Evolutionary conservation across 2,329 filamentous ascomycete genomes (phyloP), one percentile per base, ranked within the genome.

Genomic region (Fusarium sp.): DNA sequence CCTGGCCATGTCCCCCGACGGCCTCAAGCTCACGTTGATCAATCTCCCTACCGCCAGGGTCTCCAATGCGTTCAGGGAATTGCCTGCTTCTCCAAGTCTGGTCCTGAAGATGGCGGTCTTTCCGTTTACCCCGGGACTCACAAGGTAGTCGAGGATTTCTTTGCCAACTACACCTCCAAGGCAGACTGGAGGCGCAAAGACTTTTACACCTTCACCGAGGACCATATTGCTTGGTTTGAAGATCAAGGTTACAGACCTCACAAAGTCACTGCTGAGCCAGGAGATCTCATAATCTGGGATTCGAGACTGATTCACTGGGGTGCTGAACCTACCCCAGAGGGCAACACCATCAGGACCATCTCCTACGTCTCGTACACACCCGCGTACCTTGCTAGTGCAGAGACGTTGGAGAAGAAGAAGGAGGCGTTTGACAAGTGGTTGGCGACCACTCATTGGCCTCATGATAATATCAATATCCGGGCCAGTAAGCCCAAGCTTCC

Each of bases 281-380:
- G 59, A 17, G 59, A 63, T 14, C 59, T 63, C 17, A 63, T 63
- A 32, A 63, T 63, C 14, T 63, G 59, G 59, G 38, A 63, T 8
- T 63, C 59, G 11, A 17, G 43, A 4, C 25, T 63, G 37, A 52
- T 63, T 6, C 59, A 63, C 33, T 63, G 45, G 20, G 59, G 59
- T 6, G 59, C 59, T 14, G 59, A 63, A 7, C 59, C 59, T 9
- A 52, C 59, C 9, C 17, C 43, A 6, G 59, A 17, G 14, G 47
- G 59, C 8, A 27, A 63, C 9, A 63, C 32, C 9, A 63, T 63
- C 11, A 63, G 59, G 30, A 52, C 59, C 12, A 35, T 63, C 10
- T 20, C 59, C 6, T 63, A 63, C 5, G 59, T 63, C n/a, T 33
- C 59, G 15, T 63, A 63, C 11, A 33, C 59, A 1, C 59, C 59